phyloP scores from a whole-genome alignment of 2,329 filamentous ascomycete species.

The Magnaporthiopsis incrustans region DNA sequence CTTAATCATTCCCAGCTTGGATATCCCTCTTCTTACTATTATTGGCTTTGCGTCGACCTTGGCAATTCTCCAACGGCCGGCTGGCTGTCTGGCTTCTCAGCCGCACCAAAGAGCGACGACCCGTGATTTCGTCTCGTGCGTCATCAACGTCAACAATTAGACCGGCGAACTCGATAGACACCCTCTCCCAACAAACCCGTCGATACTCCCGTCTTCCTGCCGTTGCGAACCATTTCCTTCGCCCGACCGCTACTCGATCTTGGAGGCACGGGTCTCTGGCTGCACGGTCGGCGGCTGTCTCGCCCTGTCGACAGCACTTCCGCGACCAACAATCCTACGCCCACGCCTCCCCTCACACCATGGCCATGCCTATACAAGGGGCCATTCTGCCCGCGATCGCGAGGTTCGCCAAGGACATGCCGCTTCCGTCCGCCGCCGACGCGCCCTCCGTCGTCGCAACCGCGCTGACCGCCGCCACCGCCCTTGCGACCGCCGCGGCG shows the following conservation, averaged over 20 bases:
- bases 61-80: background rate
- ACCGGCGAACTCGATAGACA: background rate
- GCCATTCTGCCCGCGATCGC: slow-evolving; percentile 8
- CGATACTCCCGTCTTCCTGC: background rate
- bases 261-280: background rate
- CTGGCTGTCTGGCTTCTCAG: background rate
- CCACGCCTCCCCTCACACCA: background rate
- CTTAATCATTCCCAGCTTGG: background rate
- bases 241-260: background rate
- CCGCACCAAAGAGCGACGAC: no score
- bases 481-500: background rate
- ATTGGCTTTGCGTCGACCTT: background rate
- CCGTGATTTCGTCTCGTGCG: background rate
- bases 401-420: slow-evolving; percentile 9
- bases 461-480: slow-evolving; percentile 2
- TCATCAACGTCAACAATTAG: background rate
- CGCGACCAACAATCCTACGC: background rate
- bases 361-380: slow-evolving; percentile 1
- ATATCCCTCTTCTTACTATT: background rate
- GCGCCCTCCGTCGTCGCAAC: slow-evolving; percentile 3
- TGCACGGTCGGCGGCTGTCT: background rate
- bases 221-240: background rate
- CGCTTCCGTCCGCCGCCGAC: background rate
- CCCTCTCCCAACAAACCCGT: background rate
- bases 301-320: background rate